These are phyloP conservation scores for Pseudogymnoascus sp. DNA, from an alignment of 2,329 filamentous ascomycete genomes.

Conservation along the genomic window DNA sequence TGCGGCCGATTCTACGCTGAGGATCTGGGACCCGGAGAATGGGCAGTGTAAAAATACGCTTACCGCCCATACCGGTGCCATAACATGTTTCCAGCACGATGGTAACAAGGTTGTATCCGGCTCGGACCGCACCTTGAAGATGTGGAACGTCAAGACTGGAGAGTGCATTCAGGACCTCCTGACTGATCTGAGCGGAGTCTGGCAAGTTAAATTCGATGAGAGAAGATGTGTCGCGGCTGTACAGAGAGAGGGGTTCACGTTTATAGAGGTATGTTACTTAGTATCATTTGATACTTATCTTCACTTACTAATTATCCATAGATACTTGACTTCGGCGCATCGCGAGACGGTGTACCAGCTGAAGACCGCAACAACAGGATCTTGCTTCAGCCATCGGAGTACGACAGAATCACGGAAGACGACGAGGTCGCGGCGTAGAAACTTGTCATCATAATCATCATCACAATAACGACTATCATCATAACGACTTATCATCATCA, in stretches of 20 bases:
- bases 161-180: conserved; percentile 89
- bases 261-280: conserved; percentile 71
- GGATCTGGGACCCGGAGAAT: conserved; percentile 94
- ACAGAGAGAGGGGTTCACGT: conserved; percentile 84
- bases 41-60: conserved; percentile 85
- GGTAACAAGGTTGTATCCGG: conserved; percentile 94
- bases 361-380: conserved; percentile 75
- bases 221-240: conserved; percentile 92
- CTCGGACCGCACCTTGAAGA: conserved; percentile 91
- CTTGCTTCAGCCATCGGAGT: conserved; percentile 34
- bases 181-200: conserved; percentile 91
- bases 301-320: conserved; percentile 37
- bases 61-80: conserved; percentile 90
- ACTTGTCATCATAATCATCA: neutral
- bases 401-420: neutral
- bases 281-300: neutral
- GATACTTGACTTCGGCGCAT: conserved; percentile 96
- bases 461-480: neutral
- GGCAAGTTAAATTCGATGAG: conserved; percentile 98
- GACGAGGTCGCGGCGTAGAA: conserved; percentile 2
- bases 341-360: conserved; percentile 74
- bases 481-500: neutral
- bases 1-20: conserved; percentile 86
- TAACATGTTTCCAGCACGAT: conserved; percentile 98
- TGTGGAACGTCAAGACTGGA: conserved; percentile 94